Base-by-base conservation (phyloP, 306 rosid genomes). In the Quercus suber region DNA sequence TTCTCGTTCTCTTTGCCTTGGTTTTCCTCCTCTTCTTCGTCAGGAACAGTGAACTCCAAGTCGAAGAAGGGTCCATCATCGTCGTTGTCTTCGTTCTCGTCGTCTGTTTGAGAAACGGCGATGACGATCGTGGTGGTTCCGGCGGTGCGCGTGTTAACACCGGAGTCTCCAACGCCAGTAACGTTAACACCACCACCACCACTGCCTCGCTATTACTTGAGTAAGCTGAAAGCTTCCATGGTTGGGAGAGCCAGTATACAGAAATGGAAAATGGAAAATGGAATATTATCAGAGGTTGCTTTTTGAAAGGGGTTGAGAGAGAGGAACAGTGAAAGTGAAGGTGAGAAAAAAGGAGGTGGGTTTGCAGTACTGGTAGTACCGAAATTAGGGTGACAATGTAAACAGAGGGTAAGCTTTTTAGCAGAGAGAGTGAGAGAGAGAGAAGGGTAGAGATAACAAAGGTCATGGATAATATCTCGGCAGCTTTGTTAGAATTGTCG, bases 201-300 rank as follows among this genome's bases (percentile, higher is more conserved):
- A 56, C 87, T 88, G 0, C 91, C 88, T 81, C 97, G 78, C 99
- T 97, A 93, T 84, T 93, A 91, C 81, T 91, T 95, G 91, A 93
- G 99, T 20, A 95, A 82, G 89, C 92, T 95, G 79, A 95, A 95
- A 86, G 97, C 92, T 91, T 95, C 99, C 99, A 95, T 95, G 45
- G 98, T 95, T 80, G 99, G 99, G 97, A 95, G 98, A 91, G 99
- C 97, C 99, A 96, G 99, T 78, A 86, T 91, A 84, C 68, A 13
- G 43, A 75, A 77, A 73, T 73, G 80, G 65, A 63, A 75, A 77
- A 73, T 73, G 80, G 65, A 63, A 51, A 72, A 45, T 69, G 59
- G 72, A 73, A 13, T 49, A 23, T 21, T 49, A 30, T 21, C 37
- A 73, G 64, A 13, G 41, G 43, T 70, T 17, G 71, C 74, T 69